A percentile compares a stretch with the other conserved stretches of the same genome.
Conservation (phyloP, 805 yeast species). For the Ogataea ramenticola region DNA sequence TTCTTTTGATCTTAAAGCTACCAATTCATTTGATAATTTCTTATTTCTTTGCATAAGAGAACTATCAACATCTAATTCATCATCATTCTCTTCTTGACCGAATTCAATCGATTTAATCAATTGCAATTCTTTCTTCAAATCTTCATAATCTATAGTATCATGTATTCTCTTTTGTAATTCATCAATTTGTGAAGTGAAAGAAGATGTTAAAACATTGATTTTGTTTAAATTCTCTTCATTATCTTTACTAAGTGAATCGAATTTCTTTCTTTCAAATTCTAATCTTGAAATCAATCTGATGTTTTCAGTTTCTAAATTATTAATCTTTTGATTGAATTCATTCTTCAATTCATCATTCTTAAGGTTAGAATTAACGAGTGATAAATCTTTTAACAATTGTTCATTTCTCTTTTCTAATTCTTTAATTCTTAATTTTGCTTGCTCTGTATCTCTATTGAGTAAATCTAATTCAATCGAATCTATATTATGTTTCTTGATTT, state of each 20-base stretch:
- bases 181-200: conserved; percentile 43
- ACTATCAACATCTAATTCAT: conserved; percentile 22
- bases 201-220: conserved; percentile 29
- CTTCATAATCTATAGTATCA: conserved; percentile 65
- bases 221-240: conserved; percentile 19
- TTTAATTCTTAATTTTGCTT: conserved; percentile 55
- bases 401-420: conserved; percentile 77
- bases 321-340: conserved; percentile 36
- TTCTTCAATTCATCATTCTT: conserved; percentile 37
- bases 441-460: conserved; percentile 68
- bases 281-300: conserved; percentile 51
- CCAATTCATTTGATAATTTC: conserved; percentile 62
- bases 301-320: conserved; percentile 63
- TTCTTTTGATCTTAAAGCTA: conserved; percentile 54
- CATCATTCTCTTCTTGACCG: conserved; percentile 36
- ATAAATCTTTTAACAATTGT: conserved; percentile 59
- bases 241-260: conserved; percentile 16
- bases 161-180: conserved; percentile 42
- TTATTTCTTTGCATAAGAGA: conserved; percentile 61
- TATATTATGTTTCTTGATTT: conserved; percentile 22
- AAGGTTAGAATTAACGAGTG: conserved; percentile 40
- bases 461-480: conserved; percentile 51
- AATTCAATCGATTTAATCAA: conserved; percentile 71
- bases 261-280: conserved; percentile 38
- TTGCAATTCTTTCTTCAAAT: conserved; percentile 67